These are phyloP conservation scores for Lachnellula willkommii DNA, from an alignment of 2,329 filamentous ascomycete species.

Conservation along the genomic window DNA sequence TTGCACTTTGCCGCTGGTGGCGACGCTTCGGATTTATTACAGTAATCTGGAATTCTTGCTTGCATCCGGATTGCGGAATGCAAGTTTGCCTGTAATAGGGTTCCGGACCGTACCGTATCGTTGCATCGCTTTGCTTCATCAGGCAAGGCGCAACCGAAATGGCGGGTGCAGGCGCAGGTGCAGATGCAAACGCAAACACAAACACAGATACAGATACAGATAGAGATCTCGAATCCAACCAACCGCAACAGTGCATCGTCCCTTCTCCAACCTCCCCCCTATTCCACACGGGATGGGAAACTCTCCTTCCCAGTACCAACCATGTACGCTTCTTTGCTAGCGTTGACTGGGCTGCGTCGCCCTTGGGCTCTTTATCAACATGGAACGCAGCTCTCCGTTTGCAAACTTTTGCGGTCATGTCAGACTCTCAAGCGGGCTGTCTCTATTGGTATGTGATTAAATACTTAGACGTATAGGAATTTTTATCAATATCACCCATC, in stretches of 20 bases:
- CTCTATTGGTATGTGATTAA: slow-evolving; percentile 21
- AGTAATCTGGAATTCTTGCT: too few relatives aligned
- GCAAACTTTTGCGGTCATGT: slow-evolving; percentile 19
- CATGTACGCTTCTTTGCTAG: slow-evolving; percentile 22
- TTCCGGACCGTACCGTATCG: too few relatives aligned
- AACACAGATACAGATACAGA: too few relatives aligned
- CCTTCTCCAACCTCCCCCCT: background rate
- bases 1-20: too few relatives aligned
- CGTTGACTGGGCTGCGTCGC: slow-evolving; percentile 20
- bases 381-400: slow-evolving; percentile 21
- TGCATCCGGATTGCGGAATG: too few relatives aligned
- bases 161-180: too few relatives aligned
- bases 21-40: too few relatives aligned
- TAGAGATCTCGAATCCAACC: background rate
- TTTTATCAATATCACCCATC: background rate
- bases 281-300: slow-evolving; percentile 11
- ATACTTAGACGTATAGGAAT: background rate
- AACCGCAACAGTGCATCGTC: background rate
- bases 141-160: too few relatives aligned
- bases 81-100: too few relatives aligned
- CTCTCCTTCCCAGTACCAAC: slow-evolving; percentile 16
- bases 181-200: too few relatives aligned
- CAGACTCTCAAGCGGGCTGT: slow-evolving; percentile 21
- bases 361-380: slow-evolving; percentile 16
- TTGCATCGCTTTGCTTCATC: too few relatives aligned